Evolutionary conservation across 1,139 yeast genomes (phyloP).

Genomic region (Yamadazyma epiphylla): DNA sequence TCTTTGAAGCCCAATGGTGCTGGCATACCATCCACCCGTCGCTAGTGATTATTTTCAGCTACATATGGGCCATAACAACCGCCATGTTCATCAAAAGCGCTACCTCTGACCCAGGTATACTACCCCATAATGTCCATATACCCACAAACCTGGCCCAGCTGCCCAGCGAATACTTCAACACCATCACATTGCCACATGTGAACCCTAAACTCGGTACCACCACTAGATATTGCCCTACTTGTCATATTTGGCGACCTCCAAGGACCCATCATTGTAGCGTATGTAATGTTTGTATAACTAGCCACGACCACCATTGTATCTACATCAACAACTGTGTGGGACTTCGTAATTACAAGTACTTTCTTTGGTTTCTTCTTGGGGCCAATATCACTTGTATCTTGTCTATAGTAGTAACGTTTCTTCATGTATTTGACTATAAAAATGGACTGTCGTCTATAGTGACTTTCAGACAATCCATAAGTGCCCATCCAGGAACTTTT

Average conservation of each 20-base stretch:
- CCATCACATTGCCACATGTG: conserved; percentile 50
- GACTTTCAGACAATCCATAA: conserved; percentile 18
- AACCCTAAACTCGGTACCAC: conserved; percentile 27
- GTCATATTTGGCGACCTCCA: conserved; percentile 48
- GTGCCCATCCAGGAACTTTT: conserved; percentile 39
- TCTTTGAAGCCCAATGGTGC: conserved; percentile 48
- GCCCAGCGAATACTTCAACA: conserved; percentile 64
- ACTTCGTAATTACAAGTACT: conserved; percentile 27
- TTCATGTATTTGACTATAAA: conserved; percentile 27
- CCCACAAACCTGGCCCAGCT: conserved; percentile 26
- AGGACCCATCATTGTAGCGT: conserved; percentile 40
- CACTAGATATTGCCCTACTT: conserved; percentile 44
- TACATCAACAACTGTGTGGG: conserved; percentile 42
- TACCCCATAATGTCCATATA: conserved; percentile 68
- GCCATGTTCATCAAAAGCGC: conserved; percentile 52
- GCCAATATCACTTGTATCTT: conserved; percentile 20
- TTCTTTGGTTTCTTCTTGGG: conserved; percentile 37
- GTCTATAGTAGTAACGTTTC: conserved; percentile 20
- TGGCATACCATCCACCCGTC: conserved; percentile 61
- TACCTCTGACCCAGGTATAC: conserved; percentile 64
- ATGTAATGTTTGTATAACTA: conserved; percentile 42
- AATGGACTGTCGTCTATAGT: conserved; percentile 4
- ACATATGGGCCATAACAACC: conserved; percentile 50
- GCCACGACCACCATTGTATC: conserved; percentile 42
- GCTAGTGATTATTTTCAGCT: conserved; percentile 53